Percentiles rank a stretch among this genome's conserved stretches.
Conservation (phyloP, 345 rosid genomes). For the Eucalyptus pauciflora region DNA sequence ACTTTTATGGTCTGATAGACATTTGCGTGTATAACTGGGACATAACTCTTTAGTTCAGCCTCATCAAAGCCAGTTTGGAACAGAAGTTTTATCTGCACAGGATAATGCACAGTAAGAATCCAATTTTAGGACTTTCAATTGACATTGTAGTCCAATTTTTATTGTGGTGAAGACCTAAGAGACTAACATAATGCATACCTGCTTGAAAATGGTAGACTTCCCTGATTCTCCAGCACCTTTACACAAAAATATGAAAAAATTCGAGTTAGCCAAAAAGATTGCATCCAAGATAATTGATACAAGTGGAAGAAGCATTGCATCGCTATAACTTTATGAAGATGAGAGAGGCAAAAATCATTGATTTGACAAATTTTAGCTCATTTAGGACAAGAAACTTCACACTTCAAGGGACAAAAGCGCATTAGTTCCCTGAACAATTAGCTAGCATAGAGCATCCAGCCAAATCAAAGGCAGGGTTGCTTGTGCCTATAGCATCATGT, state of each 20-base stretch:
- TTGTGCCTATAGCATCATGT: neutral
- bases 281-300: neutral
- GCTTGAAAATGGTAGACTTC: conserved; percentile 98
- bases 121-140: neutral
- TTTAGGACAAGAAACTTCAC: neutral
- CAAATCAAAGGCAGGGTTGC: neutral
- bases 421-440: neutral
- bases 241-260: neutral
- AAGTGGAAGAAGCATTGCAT: neutral
- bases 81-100: conserved; percentile 77
- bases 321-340: neutral
- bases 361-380: neutral
- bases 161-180: neutral
- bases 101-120: neutral
- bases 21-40: conserved; percentile 93
- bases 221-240: conserved; percentile 98
- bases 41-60: conserved; percentile 75
- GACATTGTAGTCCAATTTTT: neutral
- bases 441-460: neutral
- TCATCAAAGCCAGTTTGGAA: conserved; percentile 98
- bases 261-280: neutral
- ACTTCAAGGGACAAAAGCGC: neutral
- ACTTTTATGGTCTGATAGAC: conserved; percentile 98
- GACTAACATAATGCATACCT: conserved; percentile 30
- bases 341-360: neutral